Percentiles rank a stretch among this genome's conserved stretches.
Evolutionary conservation across 345 rosid species (phyloP).

Genomic region (Abelmoschus esculentus): DNA sequence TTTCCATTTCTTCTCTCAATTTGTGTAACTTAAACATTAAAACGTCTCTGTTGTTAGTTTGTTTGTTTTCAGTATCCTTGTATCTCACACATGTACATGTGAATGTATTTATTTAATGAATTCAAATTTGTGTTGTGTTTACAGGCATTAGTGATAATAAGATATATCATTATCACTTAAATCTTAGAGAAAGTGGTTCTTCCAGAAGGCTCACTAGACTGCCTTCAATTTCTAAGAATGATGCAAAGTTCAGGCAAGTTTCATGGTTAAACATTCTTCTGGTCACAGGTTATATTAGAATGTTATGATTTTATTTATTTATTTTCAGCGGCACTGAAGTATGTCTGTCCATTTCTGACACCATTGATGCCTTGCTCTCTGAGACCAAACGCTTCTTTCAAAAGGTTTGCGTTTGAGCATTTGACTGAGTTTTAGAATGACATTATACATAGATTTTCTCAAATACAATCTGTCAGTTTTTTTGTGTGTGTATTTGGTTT

Average conservation of each 20-base stretch:
- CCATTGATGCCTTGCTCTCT: slow-evolving; percentile 33
- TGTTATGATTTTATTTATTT: neutral
- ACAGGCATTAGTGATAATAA: slow-evolving; percentile 56
- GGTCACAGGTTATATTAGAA: neutral
- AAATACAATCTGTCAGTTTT: neutral
- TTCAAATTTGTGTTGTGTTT: slow-evolving; percentile 1
- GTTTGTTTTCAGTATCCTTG: neutral
- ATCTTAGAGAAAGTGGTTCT: slow-evolving; percentile 41
- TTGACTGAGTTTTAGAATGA: neutral
- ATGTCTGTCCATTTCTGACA: slow-evolving; percentile 41
- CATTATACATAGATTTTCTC: neutral
- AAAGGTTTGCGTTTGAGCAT: slow-evolving; percentile 46
- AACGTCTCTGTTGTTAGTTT: neutral
- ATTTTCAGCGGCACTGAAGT: slow-evolving; percentile 74
- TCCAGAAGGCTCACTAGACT: slow-evolving; percentile 40
- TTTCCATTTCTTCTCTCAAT: neutral
- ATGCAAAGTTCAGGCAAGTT: slow-evolving; percentile 60
- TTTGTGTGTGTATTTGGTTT: neutral
- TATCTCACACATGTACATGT: neutral
- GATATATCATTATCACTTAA: slow-evolving; percentile 45
- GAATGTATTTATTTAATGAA: neutral
- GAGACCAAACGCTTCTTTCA: slow-evolving; percentile 39
- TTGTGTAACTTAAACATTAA: neutral
- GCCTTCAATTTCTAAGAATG: slow-evolving; percentile 69
- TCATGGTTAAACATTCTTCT: slow-evolving; percentile 1